Percentiles rank a stretch among this genome's conserved stretches.
These are phyloP conservation scores for Trichophyton equinum DNA, from an alignment of 2,329 filamentous ascomycete genomes.

Conservation along the genomic window DNA sequence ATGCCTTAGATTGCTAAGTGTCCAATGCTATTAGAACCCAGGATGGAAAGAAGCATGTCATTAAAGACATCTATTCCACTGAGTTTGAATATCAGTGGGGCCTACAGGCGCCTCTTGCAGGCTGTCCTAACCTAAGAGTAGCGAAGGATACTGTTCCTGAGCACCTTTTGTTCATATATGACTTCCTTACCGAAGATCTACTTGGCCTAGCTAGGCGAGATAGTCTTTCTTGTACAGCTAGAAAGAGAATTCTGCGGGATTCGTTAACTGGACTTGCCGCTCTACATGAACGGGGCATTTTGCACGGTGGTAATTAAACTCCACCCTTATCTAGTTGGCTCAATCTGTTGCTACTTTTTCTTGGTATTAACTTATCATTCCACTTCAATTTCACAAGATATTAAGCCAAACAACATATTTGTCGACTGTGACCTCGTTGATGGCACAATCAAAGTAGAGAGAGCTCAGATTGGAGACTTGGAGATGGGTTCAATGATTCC, in stretches of 20 bases:
- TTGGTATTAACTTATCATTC: neutral
- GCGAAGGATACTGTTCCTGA: conserved; percentile 7
- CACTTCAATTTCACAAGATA: conserved; percentile 2
- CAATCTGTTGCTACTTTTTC: neutral
- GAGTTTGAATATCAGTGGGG: conserved; percentile 11
- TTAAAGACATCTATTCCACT: conserved; percentile 7
- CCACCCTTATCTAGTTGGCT: neutral
- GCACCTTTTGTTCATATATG: conserved; percentile 10
- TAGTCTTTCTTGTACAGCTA: neutral
- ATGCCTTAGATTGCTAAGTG: neutral
- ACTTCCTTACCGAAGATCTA: conserved; percentile 6
- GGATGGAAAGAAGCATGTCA: neutral
- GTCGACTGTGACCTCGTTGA: conserved; percentile 5
- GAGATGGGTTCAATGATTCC: conserved; percentile 7
- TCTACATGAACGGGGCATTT: conserved; percentile 6
- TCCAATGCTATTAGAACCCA: neutral
- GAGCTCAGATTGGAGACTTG: conserved; percentile 6
- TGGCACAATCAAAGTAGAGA: conserved; percentile 1
- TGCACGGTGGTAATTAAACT: conserved; percentile 7
- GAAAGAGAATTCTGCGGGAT: neutral
- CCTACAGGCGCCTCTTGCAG: conserved; percentile 5
- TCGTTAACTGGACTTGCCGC: conserved; percentile 7
- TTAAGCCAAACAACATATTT: conserved; percentile 11
- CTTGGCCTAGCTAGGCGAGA: neutral
- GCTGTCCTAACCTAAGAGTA: conserved; percentile 9